Base-by-base conservation (phyloP, 495 filamentous ascomycete genomes). In the Trichoderma gamsii region DNA sequence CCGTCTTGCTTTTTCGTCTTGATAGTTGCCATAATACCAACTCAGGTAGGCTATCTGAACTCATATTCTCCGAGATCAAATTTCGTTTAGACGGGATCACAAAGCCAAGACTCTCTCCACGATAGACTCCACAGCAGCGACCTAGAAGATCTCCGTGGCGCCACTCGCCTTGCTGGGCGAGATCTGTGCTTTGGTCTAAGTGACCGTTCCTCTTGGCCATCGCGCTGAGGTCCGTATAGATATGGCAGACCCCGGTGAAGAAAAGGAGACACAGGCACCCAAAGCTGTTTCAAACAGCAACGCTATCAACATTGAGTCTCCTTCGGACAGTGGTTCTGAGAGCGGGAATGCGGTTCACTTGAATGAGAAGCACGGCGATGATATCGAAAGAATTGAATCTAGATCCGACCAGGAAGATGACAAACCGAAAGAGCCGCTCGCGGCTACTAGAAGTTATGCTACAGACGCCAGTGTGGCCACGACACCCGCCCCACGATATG, bases 381-480 rank as follows among this genome's bases (percentile, higher is more conserved):
- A 21, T 29, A 61, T 61, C 16, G 56, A 61, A 61, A 61, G 27
- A 61, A 25, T 61, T 8, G 56, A 61, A 29, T 61, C 56, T 21
- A 61, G 27, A 21, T 61, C 56, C 23, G 56, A 61, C 16, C 23
- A 16, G 12, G 56, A 61, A 61, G 56, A 61, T 27, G 56, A 61
- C 3, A 6, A 23, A 32, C 56, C 25, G 4, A 61, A 61, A 25
- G 56, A 61, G 25, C 32, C 35, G 7, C 67, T 84, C 67, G 74
- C 76, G 67, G 81, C 77, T 64, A 75, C 76, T 38, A 76, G 75
- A 61, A 85, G 78, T 67, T 73, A 76, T 73, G 78, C 76, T 23
- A 84, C 84, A 23, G 80, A 80, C 8, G 75, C 76, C 32, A 84
- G 79, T 71, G 76, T 75, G 1, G 66, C 74, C 59, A 80, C 75